Percentiles rank a stretch among this genome's conserved stretches.
Evolutionary conservation across 345 rosid genomes (phyloP).

Genomic region (Pugionium dolabratum): DNA sequence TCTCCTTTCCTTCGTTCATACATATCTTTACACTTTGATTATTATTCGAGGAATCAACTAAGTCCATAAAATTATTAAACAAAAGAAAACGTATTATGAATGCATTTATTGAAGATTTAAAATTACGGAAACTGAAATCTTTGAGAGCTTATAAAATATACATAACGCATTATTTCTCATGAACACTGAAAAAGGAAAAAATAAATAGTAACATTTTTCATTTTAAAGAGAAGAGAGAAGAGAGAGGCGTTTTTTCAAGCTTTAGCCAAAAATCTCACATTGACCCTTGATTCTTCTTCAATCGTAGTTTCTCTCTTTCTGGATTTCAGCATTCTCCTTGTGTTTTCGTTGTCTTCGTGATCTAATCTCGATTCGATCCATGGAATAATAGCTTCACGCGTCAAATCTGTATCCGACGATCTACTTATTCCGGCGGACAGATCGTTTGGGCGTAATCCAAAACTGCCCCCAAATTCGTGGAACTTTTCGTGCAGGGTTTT

Average conservation of each 20-base stretch:
- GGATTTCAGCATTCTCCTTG: slow-evolving; percentile 3
- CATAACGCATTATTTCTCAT: slow-evolving; percentile 20
- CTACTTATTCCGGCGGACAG: neutral
- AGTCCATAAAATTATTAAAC: neutral
- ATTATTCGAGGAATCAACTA: slow-evolving; percentile 20
- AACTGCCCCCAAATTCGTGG: neutral
- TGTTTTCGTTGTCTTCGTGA: neutral
- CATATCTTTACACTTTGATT: neutral
- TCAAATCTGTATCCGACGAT: slow-evolving; percentile 12
- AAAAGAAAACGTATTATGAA: neutral
- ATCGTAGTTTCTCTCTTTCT: slow-evolving; percentile 18
- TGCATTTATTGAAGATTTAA: slow-evolving; percentile 31
- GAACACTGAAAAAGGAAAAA: neutral
- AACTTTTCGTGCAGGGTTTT: slow-evolving; percentile 1
- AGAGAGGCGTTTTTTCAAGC: too few relatives aligned
- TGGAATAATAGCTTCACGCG: neutral
- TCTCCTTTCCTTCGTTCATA: slow-evolving; percentile 32
- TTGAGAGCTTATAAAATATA: slow-evolving; percentile 5
- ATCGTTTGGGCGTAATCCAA: slow-evolving; percentile 6
- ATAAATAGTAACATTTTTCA: neutral
- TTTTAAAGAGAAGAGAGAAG: too few relatives aligned
- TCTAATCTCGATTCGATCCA: slow-evolving; percentile 6
- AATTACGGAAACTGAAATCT: slow-evolving; percentile 20
- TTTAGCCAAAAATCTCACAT: slow-evolving; percentile 14
- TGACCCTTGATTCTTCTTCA: slow-evolving; percentile 16